Evolutionary conservation across 371 early-diverging fungal genomes (phyloP).

Genomic region (Circinella minor): DNA sequence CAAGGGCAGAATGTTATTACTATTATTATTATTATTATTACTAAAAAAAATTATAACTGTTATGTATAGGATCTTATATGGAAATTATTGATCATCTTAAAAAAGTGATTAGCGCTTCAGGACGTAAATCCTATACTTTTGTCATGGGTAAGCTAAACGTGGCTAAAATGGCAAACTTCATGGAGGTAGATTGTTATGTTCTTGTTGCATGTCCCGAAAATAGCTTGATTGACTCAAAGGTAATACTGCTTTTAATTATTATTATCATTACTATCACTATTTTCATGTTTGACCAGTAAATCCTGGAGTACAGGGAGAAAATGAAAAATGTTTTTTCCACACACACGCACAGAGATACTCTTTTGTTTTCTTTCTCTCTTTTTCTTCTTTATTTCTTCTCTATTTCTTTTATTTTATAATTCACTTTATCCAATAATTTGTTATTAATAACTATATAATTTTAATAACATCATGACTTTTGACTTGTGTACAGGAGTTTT

Average conservation of each 20-base stretch:
- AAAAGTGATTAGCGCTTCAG: constrained; percentile 69
- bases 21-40: background rate
- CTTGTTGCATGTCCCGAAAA: constrained; percentile 95
- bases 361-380: too few species aligned
- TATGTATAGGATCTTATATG: constrained; percentile 75
- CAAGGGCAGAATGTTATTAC: background rate
- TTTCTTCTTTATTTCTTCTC: too few species aligned
- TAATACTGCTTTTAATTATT: constrained; percentile 19
- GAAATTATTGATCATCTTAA: constrained; percentile 82
- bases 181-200: constrained; percentile 92
- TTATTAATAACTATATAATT: too few species aligned
- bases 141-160: constrained; percentile 95
- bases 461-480: constrained; percentile 9
- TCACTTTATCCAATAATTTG: too few species aligned
- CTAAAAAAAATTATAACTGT: background rate
- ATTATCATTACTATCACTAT: background rate
- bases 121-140: constrained; percentile 89
- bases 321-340: too few species aligned
- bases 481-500: constrained; percentile 69
- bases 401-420: too few species aligned
- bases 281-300: background rate
- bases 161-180: constrained; percentile 95
- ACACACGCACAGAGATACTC: too few species aligned
- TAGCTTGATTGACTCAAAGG: constrained; percentile 88
- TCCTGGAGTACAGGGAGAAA: too few species aligned